Evolutionary conservation across 805 yeast genomes (phyloP).

Genomic region (Yarrowia alimentaria): DNA sequence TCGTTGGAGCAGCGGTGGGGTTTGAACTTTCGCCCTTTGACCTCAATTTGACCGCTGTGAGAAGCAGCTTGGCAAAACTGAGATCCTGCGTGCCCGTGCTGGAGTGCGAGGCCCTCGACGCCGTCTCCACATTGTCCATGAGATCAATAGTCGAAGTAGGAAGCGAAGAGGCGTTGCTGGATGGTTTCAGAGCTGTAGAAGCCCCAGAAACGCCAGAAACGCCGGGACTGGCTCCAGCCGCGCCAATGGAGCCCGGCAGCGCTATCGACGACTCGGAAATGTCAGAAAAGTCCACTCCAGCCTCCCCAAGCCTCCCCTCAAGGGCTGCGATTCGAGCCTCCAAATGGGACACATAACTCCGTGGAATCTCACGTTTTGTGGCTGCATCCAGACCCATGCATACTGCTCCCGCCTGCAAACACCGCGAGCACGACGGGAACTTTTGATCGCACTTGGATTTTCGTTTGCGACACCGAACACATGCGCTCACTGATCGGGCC

Average conservation of each 20-base stretch:
- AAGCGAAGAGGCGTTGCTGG: not conserved
- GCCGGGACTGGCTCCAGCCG: too few species aligned
- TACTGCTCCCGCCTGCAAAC: conserved; percentile 62
- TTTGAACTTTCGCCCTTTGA: conserved; percentile 32
- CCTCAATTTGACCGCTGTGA: conserved; percentile 64
- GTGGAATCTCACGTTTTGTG: conserved; percentile 80
- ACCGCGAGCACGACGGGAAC: conserved; percentile 64
- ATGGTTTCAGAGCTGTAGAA: not conserved
- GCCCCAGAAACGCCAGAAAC: too few species aligned
- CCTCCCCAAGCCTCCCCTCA: conserved; percentile 34
- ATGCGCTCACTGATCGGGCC: conserved; percentile 71
- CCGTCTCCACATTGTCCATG: conserved; percentile 35
- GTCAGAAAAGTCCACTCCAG: not conserved
- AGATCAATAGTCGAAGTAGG: not conserved
- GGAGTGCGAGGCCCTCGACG: conserved; percentile 31
- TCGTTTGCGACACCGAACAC: conserved; percentile 73
- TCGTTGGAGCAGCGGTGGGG: conserved; percentile 2
- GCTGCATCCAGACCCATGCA: conserved; percentile 87
- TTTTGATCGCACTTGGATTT: conserved; percentile 67
- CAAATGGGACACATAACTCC: conserved; percentile 66
- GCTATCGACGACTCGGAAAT: too few species aligned
- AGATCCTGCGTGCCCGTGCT: conserved; percentile 41
- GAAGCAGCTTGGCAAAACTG: conserved; percentile 72
- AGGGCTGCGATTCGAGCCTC: conserved; percentile 49
- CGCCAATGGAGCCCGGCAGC: too few species aligned